These are phyloP conservation scores for Peniophora sp. DNA, from an alignment of 1,284 basidiomycete species.

Conservation along the genomic window DNA sequence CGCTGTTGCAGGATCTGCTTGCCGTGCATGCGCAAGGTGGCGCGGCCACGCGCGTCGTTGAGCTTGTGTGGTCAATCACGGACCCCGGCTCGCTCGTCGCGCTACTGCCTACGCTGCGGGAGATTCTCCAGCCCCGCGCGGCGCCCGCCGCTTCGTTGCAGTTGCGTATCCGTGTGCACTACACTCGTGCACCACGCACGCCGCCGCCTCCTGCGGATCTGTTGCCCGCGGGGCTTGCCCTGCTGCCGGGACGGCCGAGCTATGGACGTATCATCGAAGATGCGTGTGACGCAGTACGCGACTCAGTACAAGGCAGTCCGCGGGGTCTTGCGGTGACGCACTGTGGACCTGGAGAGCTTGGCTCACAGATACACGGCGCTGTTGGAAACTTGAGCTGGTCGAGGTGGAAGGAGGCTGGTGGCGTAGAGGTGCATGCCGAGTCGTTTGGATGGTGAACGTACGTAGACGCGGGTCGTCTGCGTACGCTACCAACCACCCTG, in stretches of 20 bases:
- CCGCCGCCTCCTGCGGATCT: background rate
- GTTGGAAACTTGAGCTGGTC: conserved; percentile 33
- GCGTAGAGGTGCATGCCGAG: conserved; percentile 58
- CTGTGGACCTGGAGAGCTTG: conserved; percentile 21
- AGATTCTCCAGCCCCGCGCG: background rate
- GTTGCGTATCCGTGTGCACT: background rate
- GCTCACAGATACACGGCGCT: conserved; percentile 36
- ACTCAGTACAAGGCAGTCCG: background rate
- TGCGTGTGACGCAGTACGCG: background rate
- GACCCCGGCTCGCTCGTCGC: conserved; percentile 23
- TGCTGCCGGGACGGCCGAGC: background rate
- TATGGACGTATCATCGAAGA: background rate
- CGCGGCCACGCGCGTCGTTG: conserved; percentile 41
- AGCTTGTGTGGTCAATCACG: conserved; percentile 51
- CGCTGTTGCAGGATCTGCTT: conserved; percentile 50
- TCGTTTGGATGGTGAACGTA: conserved; percentile 8
- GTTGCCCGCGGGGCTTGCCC: background rate
- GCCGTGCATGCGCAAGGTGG: conserved; percentile 34
- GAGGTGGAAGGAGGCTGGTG: conserved; percentile 44
- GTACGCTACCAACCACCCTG: too few relatives aligned
- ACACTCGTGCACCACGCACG: background rate
- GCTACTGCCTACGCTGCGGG: background rate
- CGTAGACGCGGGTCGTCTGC: too few relatives aligned
- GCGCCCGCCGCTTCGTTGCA: background rate
- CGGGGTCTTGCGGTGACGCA: background rate